phyloP scores from a whole-genome alignment of 2,329 filamentous ascomycete species.

The Colletotrichum salicis region DNA sequence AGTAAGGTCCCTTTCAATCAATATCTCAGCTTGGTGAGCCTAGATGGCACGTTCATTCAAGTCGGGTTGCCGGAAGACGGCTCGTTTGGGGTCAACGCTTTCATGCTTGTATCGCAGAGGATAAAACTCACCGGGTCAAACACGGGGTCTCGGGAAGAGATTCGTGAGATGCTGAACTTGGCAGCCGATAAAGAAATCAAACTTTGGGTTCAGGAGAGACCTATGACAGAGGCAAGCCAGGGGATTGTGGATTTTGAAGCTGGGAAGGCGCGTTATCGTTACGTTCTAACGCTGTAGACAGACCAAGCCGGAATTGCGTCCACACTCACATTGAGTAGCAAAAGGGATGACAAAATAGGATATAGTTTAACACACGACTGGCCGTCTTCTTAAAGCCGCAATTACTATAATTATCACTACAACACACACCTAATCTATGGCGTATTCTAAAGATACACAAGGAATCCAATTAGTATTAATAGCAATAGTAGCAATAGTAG shows the following conservation, averaged over 20 bases:
- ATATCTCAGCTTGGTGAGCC: conserved; percentile 63
- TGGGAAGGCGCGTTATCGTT: conserved; percentile 58
- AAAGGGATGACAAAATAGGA: no score
- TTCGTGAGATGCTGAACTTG: conserved; percentile 66
- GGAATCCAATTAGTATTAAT: no score
- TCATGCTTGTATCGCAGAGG: conserved; percentile 66
- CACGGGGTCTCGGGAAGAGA: conserved; percentile 57
- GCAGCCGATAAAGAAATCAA: conserved; percentile 63
- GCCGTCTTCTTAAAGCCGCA: no score
- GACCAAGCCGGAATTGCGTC: no score
- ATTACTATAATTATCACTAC: no score
- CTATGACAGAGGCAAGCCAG: conserved; percentile 63
- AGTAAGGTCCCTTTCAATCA: conserved; percentile 57
- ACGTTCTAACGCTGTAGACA: conserved; percentile 53
- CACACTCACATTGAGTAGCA: no score
- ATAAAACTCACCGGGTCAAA: conserved; percentile 53
- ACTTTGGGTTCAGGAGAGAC: conserved; percentile 62
- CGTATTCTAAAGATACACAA: no score
- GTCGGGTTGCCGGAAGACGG: conserved; percentile 29
- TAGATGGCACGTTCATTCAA: conserved; percentile 38
- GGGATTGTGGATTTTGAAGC: conserved; percentile 62
- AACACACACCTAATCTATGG: no score
- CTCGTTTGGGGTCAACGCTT: conserved; percentile 54
- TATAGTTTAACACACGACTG: no score
- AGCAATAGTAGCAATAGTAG: no score